Evolutionary conservation across 208 protist species (phyloP).

Genomic region (Leishmania tropica): DNA sequence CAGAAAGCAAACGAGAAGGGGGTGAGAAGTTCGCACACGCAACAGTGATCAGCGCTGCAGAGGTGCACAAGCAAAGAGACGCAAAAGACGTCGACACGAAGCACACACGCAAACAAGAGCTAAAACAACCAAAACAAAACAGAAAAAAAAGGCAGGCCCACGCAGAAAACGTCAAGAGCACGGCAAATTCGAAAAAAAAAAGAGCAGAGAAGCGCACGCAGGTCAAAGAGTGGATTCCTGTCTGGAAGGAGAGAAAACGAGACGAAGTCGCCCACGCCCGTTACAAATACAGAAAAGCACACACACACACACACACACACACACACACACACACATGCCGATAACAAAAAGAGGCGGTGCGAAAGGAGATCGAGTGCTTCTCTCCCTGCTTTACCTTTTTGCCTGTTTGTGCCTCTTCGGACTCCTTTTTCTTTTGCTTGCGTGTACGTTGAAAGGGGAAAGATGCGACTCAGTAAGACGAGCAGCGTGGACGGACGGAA

Average conservation of each 20-base stretch:
- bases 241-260: background rate
- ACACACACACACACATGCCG: background rate
- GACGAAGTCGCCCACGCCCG: background rate
- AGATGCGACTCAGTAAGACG: background rate
- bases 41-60: background rate
- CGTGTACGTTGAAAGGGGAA: background rate
- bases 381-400: background rate
- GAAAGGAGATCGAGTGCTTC: too few species aligned
- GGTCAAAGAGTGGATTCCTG: background rate
- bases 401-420: background rate
- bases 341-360: background rate
- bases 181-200: background rate
- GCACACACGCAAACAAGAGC: background rate
- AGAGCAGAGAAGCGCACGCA: background rate
- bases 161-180: background rate
- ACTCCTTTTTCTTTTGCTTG: background rate
- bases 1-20: background rate
- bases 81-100: background rate
- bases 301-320: background rate
- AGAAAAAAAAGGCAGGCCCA: background rate
- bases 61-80: background rate
- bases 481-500: background rate
- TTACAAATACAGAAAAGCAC: background rate
- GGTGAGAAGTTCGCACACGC: background rate
- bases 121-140: too few species aligned